Evolutionary conservation across 768 basidiomycete genomes (phyloP).

Genomic region (Russula sp.): DNA sequence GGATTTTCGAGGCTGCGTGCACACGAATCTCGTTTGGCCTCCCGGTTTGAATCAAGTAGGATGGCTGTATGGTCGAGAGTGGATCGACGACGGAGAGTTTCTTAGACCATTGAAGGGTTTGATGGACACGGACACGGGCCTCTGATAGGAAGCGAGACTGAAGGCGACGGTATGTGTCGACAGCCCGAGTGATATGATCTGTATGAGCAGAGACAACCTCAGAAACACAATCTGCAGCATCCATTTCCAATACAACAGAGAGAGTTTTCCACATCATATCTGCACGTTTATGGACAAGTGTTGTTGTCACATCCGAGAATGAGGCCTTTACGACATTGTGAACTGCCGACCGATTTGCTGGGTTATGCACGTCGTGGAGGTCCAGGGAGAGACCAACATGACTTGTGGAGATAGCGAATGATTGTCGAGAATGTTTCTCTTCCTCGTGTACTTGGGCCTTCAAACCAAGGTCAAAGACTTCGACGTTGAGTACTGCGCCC

Average conservation of each 20-base stretch:
- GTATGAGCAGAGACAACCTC: conserved; percentile 2
- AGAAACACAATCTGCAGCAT: conserved; percentile 8
- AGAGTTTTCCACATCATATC: conserved; percentile 14
- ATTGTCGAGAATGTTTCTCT: conserved; percentile 8
- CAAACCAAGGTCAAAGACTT: conserved; percentile 2
- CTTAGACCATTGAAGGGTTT: conserved; percentile 45
- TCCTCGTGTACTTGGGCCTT: conserved; percentile 8
- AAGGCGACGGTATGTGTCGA: conserved; percentile 1
- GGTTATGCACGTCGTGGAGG: neutral
- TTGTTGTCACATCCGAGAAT: neutral
- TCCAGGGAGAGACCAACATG: conserved; percentile 1
- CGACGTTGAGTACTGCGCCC: conserved; percentile 12
- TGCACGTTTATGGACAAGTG: conserved; percentile 8
- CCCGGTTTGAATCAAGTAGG: conserved; percentile 74
- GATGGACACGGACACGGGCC: conserved; percentile 28
- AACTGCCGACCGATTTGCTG: neutral
- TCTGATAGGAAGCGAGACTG: neutral
- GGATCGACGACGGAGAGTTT: conserved; percentile 56
- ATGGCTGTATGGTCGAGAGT: conserved; percentile 76
- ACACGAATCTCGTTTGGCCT: conserved; percentile 58
- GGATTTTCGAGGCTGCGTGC: conserved; percentile 63
- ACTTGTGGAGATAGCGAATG: conserved; percentile 1
- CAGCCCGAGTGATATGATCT: neutral
- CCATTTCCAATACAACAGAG: conserved; percentile 8
- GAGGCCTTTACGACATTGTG: conserved; percentile 2